Conservation (phyloP, 306 rosid genomes). For the Ochetophila trinervis region DNA sequence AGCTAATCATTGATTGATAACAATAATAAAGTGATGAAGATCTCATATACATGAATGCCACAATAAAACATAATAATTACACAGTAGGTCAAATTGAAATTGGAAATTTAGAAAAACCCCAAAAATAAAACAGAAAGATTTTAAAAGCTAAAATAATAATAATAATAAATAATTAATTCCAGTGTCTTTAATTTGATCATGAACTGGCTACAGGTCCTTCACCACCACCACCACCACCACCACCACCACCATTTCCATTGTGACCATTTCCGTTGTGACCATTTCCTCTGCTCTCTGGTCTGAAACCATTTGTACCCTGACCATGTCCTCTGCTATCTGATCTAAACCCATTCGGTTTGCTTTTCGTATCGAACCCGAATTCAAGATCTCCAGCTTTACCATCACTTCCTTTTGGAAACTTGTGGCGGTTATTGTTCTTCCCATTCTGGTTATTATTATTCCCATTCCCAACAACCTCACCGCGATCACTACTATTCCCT, state of each 20-base stretch:
- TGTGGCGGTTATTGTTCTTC: conserved; percentile 16
- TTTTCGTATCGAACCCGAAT: conserved; percentile 55
- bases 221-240: conserved; percentile 21
- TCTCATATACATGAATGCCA: too few species aligned
- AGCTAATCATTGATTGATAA: too few species aligned
- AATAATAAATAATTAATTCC: too few species aligned
- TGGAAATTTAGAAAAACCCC: too few species aligned
- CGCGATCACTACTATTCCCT: background rate
- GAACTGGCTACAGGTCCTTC: conserved; percentile 37
- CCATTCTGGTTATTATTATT: too few species aligned
- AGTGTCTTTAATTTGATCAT: conserved; percentile 23
- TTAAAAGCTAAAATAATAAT: background rate
- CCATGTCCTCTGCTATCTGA: conserved; percentile 29
- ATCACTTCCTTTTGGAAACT: background rate
- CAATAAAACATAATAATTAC: too few species aligned
- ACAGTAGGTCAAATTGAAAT: too few species aligned
- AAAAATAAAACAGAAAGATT: too few species aligned
- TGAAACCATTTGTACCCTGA: background rate
- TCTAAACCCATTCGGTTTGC: conserved; percentile 30
- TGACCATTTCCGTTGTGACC: conserved; percentile 27
- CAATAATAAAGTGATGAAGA: background rate
- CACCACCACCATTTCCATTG: conserved; percentile 33
- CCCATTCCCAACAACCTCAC: too few species aligned
- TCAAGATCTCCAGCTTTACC: conserved; percentile 32
- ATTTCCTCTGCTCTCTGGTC: background rate